Evolutionary conservation across 1,284 basidiomycete species (phyloP).

Genomic region (Ustilago hordei): DNA sequence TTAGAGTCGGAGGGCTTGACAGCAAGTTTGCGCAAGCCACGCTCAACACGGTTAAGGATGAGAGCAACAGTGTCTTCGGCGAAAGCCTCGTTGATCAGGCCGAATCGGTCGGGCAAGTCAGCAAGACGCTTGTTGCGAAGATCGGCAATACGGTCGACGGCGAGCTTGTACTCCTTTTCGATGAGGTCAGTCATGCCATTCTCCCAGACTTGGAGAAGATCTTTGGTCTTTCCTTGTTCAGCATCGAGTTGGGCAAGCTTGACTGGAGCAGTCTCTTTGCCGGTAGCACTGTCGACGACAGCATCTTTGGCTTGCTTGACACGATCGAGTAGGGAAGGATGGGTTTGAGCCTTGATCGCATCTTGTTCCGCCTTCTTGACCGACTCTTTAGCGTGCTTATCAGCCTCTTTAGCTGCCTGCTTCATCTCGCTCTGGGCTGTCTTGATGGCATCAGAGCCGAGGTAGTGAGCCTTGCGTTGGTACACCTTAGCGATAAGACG

Average conservation of each 20-base stretch:
- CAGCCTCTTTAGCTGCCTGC: constrained; percentile 31
- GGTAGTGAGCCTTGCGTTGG: constrained; percentile 55
- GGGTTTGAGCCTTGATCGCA: constrained; percentile 50
- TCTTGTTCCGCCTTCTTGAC: constrained; percentile 51
- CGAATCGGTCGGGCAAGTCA: constrained; percentile 61
- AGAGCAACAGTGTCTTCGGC: constrained; percentile 58
- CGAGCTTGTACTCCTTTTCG: constrained; percentile 56
- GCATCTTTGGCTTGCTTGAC: constrained; percentile 56
- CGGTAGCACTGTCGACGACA: constrained; percentile 32
- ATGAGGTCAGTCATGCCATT: constrained; percentile 54
- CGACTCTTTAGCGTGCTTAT: constrained; percentile 41
- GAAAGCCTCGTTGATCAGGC: constrained; percentile 54
- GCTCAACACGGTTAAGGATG: constrained; percentile 53
- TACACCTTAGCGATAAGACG: constrained; percentile 54
- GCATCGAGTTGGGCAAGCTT: constrained; percentile 56
- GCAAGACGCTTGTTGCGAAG: constrained; percentile 47
- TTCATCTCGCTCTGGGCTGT: constrained; percentile 42
- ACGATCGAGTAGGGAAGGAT: constrained; percentile 53
- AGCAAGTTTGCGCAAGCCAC: constrained; percentile 50
- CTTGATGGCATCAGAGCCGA: constrained; percentile 53
- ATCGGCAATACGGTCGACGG: constrained; percentile 54
- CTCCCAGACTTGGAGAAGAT: constrained; percentile 63
- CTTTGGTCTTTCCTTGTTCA: constrained; percentile 52
- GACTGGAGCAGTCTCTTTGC: constrained; percentile 42
- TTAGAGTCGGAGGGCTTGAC: constrained; percentile 4